Percentiles rank a stretch among this genome's conserved stretches.
Conservation (phyloP, 1,284 basidiomycete genomes). For the Phylloboletellus chloephorus region DNA sequence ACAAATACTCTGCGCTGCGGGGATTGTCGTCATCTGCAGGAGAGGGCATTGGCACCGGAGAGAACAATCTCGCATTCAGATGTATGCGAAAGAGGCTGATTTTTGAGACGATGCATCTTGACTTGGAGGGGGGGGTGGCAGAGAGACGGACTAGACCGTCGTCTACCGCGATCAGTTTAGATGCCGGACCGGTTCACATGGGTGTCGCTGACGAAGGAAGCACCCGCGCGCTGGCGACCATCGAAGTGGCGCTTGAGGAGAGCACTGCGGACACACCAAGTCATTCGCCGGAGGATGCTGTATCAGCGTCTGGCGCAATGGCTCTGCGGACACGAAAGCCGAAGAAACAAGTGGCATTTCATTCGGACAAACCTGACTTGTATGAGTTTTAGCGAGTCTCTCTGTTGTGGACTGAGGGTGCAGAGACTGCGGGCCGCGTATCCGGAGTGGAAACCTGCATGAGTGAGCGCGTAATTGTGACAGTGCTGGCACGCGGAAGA, state of each 20-base stretch:
- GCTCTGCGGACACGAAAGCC: constrained; percentile 40
- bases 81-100: constrained; percentile 84
- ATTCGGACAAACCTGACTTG: constrained; percentile 59
- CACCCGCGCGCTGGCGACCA: constrained; percentile 14
- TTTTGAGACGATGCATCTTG: constrained; percentile 90
- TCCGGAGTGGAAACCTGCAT: no score
- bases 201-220: constrained; percentile 7
- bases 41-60: constrained; percentile 54
- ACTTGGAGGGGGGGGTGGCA: constrained; percentile 85
- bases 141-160: constrained; percentile 73
- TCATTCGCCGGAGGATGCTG: constrained; percentile 1
- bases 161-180: constrained; percentile 25
- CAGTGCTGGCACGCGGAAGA: no score
- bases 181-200: constrained; percentile 19
- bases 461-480: no score
- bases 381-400: constrained; percentile 45
- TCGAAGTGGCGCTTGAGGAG: constrained; percentile 27
- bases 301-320: not conserved
- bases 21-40: constrained; percentile 57
- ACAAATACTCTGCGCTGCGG: constrained; percentile 71
- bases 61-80: constrained; percentile 95
- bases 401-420: not conserved
- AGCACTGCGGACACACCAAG: constrained; percentile 7
- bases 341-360: constrained; percentile 68
- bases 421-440: no score